These are phyloP conservation scores for Erigeron canadensis DNA, from an alignment of 129 eudicot genomes.

Conservation along the genomic window DNA sequence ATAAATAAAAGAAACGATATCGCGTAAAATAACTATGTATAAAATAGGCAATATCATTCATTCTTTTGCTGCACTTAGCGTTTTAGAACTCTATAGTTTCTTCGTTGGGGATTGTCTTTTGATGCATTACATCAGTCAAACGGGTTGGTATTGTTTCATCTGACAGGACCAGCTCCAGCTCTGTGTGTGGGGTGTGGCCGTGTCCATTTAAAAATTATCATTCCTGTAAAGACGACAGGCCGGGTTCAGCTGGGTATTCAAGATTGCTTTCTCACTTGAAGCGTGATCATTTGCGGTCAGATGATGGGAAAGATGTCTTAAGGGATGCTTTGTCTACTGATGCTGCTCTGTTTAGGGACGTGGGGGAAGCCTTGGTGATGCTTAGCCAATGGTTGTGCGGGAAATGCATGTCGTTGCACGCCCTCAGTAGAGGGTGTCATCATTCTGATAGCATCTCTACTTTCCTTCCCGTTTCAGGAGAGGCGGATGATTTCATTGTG, in stretches of 20 bases:
- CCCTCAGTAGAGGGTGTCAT: not conserved
- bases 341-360: not conserved
- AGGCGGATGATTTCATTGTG: not conserved
- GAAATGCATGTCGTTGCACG: not conserved
- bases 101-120: too few relatives aligned
- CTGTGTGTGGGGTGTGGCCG: not conserved
- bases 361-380: not conserved
- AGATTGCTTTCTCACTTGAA: not conserved
- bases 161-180: not conserved
- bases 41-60: too few relatives aligned
- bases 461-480: not conserved
- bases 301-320: not conserved
- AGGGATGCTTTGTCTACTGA: not conserved
- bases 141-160: too few relatives aligned
- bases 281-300: not conserved
- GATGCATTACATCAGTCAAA: too few relatives aligned
- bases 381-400: not conserved
- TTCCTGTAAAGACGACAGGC: not conserved
- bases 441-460: not conserved
- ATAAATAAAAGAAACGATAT: too few relatives aligned
- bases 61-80: too few relatives aligned
- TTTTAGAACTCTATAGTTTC: too few relatives aligned
- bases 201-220: not conserved
- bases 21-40: too few relatives aligned
- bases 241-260: not conserved